Evolutionary conservation across 2,329 filamentous ascomycete genomes (phyloP).

Genomic region (Incumbomyces delicatus): DNA sequence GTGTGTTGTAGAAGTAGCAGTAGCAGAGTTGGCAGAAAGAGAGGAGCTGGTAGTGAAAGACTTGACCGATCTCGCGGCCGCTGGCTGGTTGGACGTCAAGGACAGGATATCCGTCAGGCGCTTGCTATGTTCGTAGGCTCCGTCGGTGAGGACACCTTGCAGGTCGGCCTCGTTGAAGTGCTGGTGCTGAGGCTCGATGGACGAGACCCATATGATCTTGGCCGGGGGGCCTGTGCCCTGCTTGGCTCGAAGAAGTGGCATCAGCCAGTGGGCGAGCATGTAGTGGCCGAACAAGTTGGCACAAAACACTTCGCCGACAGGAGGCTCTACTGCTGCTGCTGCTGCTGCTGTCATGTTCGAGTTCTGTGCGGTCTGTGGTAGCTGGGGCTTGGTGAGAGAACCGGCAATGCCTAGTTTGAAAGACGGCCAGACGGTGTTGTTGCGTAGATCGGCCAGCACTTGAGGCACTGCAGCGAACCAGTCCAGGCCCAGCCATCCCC

Average conservation of each 20-base stretch:
- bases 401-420: slow-evolving; percentile 61
- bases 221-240: slow-evolving; percentile 37
- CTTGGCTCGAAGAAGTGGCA: slow-evolving; percentile 56
- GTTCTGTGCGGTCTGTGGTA: slow-evolving; percentile 18
- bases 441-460: slow-evolving; percentile 52
- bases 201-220: slow-evolving; percentile 79
- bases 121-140: slow-evolving; percentile 79
- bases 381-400: slow-evolving; percentile 45
- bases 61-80: slow-evolving; percentile 47
- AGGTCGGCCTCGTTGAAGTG: slow-evolving; percentile 60
- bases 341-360: too few relatives aligned
- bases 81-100: slow-evolving; percentile 58
- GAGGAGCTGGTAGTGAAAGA: slow-evolving; percentile 41
- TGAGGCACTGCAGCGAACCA: slow-evolving; percentile 52
- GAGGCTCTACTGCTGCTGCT: slow-evolving; percentile 43
- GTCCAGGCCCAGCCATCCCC: slow-evolving; percentile 72
- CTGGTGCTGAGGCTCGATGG: slow-evolving; percentile 57
- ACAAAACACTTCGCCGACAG: slow-evolving; percentile 72
- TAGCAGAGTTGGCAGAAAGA: slow-evolving; percentile 1
- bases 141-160: slow-evolving; percentile 54
- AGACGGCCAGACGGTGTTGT: slow-evolving; percentile 64
- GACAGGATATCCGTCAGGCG: slow-evolving; percentile 73
- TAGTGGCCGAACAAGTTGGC: slow-evolving; percentile 96
- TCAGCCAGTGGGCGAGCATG: slow-evolving; percentile 68
- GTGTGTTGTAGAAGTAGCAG: not conserved